Evolutionary conservation across 1,284 basidiomycete species (phyloP).

Genomic region (Vanrija sp.): DNA sequence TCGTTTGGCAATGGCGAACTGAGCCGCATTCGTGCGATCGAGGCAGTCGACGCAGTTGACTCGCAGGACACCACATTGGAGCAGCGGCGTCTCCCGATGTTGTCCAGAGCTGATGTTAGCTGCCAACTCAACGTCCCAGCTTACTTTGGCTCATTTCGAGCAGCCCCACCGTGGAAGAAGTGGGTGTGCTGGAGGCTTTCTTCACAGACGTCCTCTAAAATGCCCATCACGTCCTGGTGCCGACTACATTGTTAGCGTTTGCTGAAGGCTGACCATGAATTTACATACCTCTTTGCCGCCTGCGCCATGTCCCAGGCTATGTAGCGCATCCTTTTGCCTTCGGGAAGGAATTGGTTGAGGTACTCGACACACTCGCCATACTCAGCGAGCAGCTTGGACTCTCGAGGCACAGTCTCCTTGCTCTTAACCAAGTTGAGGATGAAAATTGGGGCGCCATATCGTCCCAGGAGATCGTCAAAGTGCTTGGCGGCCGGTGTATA

Average conservation of each 20-base stretch:
- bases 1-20: conserved; percentile 95
- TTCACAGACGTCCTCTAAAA: conserved; percentile 91
- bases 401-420: conserved; percentile 66
- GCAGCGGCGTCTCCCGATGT: conserved; percentile 66
- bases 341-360: conserved; percentile 91
- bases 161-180: conserved; percentile 74
- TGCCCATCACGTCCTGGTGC: conserved; percentile 92
- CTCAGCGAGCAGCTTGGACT: conserved; percentile 88
- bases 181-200: conserved; percentile 86
- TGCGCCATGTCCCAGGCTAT: conserved; percentile 95
- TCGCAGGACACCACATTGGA: conserved; percentile 88
- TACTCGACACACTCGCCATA: conserved; percentile 91
- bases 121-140: neutral
- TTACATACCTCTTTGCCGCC: conserved; percentile 63
- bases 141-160: conserved; percentile 33
- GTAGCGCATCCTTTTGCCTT: conserved; percentile 81
- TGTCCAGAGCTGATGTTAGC: conserved; percentile 34
- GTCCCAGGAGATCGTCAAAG: conserved; percentile 85
- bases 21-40: conserved; percentile 94
- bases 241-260: conserved; percentile 56
- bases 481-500: conserved; percentile 89
- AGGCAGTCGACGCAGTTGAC: conserved; percentile 96
- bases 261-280: neutral
- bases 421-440: conserved; percentile 96
- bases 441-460: conserved; percentile 86